phyloP scores from a whole-genome alignment of 371 early-diverging fungal genomes.

The Saksenaea vasiformis region DNA sequence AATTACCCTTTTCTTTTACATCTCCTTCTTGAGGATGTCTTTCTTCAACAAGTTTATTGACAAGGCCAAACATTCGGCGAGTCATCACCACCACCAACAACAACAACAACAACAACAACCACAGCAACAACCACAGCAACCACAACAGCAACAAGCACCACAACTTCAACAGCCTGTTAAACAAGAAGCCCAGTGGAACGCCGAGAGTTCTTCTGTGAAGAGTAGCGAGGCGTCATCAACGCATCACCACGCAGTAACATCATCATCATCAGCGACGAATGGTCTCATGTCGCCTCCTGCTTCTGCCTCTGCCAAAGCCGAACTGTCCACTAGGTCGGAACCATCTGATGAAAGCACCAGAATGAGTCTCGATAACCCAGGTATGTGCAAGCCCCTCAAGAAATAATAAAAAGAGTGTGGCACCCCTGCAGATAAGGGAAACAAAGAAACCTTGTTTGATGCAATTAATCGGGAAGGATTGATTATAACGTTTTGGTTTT shows the following conservation, averaged over 20 bases:
- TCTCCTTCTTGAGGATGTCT: conserved; percentile 13
- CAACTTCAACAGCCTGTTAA: conserved; percentile 7
- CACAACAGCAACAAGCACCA: conserved; percentile 9
- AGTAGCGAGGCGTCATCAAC: background rate
- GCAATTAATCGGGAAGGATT: conserved; percentile 1
- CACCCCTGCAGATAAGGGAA: conserved; percentile 4
- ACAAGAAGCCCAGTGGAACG: background rate
- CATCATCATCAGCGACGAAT: conserved; percentile 12
- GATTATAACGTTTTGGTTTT: too few species aligned
- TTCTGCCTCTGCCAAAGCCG: conserved; percentile 8
- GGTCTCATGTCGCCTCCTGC: conserved; percentile 4
- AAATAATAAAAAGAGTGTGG: background rate
- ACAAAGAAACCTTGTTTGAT: conserved; percentile 6
- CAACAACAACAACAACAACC: conserved; percentile 7
- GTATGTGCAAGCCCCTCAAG: conserved; percentile 7
- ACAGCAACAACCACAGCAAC: conserved; percentile 2
- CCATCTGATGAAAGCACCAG: conserved; percentile 21
- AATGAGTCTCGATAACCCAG: conserved; percentile 25
- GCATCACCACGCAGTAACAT: background rate
- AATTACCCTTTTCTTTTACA: background rate
- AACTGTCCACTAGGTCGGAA: conserved; percentile 4
- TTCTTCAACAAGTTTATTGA: conserved; percentile 30
- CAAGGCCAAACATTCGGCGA: conserved; percentile 20
- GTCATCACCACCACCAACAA: conserved; percentile 15
- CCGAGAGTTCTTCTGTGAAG: conserved; percentile 5